These are phyloP conservation scores for Wickerhamiella sergipiensis DNA, from an alignment of 805 yeast species.

Conservation along the genomic window DNA sequence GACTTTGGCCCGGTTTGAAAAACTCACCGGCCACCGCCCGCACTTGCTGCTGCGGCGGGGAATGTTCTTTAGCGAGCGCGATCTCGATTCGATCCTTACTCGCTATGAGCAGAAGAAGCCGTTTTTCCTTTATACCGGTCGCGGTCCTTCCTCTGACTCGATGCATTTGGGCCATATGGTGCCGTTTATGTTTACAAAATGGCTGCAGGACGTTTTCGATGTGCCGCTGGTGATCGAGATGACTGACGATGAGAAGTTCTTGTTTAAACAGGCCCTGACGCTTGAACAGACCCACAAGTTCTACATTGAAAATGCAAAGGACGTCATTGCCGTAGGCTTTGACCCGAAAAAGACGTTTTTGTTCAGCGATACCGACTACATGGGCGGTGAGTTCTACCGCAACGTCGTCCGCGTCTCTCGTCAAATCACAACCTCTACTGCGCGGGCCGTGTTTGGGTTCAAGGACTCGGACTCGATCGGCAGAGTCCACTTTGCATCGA, in stretches of 20 bases:
- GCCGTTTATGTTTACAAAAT: conserved; percentile 89
- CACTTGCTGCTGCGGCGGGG: conserved; percentile 87
- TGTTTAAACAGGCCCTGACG: conserved; percentile 81
- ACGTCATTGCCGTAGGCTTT: conserved; percentile 87
- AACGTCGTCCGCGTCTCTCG: conserved; percentile 85
- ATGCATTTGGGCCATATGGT: conserved; percentile 96
- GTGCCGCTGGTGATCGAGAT: conserved; percentile 86
- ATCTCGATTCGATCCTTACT: conserved; percentile 52
- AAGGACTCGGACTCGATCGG: conserved; percentile 92
- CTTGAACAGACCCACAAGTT: conserved; percentile 74
- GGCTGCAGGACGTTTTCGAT: conserved; percentile 97
- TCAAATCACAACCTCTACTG: conserved; percentile 94
- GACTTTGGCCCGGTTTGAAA: conserved; percentile 58
- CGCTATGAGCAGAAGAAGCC: conserved; percentile 90
- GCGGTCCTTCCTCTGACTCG: conserved; percentile 91
- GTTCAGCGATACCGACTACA: conserved; percentile 81
- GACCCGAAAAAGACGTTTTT: conserved; percentile 90
- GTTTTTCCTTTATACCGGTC: conserved; percentile 89
- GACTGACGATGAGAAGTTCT: conserved; percentile 94
- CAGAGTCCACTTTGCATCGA: conserved; percentile 83
- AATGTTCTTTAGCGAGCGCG: conserved; percentile 79
- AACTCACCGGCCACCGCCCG: conserved; percentile 79
- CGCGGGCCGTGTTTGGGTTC: conserved; percentile 94
- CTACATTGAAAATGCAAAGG: conserved; percentile 76
- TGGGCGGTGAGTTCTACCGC: conserved; percentile 90